Evolutionary conservation across 495 filamentous ascomycete species (phyloP), one percentile per base, ranked within the genome.

Genomic region (Penicillium bialowiezense): DNA sequence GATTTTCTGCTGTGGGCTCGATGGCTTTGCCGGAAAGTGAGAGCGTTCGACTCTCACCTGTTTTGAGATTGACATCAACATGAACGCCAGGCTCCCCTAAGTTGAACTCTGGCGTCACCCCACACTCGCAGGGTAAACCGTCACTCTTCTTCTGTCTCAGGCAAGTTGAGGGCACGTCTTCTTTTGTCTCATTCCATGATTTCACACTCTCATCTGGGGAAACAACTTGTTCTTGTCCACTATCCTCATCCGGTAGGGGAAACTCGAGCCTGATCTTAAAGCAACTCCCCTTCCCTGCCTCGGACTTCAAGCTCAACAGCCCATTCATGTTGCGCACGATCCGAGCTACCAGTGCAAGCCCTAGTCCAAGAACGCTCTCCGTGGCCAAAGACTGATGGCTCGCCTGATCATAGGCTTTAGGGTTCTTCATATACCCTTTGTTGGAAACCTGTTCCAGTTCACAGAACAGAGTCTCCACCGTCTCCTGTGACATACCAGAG

Each of bases 281-380:
- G 39, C 86, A 77, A 17, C 90, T 91, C 0, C 91, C 91, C 54
- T 85, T 87, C 1, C 88, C 87, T 65, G 85, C 78, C 59, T 92
- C 88, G 0, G 91, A 95, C 54, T 90, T 93, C 10, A 96, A 67
- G 24, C 88, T 80, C 15, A 96, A 65, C 50, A 95, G 91, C 0
- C 91, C 91, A 51, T 93, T 82, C 86, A 95, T 90, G 55, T 90
- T 95, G 24, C 82, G 77, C 13, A 96, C 73, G 32, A 87, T 88
- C 31, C 90, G 77, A 32, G 91, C 87, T 7, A 96, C 90, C 8
- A 93, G 71, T 1, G 91, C 91, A 10, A 96, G 77, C 2, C 90
- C 91, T 5, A 96, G 73, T 0, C 91, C 91, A 2, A 96, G 66
- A 0, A 82, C 77, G 51, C 58, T 59, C 42, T 60, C 73, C 19